Percentiles rank a stretch among this genome's conserved stretches.
Conservation (phyloP, 164 flowering plant species). For the Paratinospora sagittata region DNA sequence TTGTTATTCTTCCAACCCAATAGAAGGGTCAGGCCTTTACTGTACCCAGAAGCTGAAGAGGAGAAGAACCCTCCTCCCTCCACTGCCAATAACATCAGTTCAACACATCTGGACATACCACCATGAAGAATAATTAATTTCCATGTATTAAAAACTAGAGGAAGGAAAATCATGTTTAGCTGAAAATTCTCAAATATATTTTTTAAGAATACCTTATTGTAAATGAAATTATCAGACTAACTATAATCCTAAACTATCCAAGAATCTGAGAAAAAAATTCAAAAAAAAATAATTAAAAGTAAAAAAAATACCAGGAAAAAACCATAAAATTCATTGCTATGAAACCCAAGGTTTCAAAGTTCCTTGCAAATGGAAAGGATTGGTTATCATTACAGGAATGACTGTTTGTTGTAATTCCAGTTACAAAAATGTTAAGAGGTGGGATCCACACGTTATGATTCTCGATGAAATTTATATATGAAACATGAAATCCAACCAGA, state of each 20-base stretch:
- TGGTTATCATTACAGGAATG: not conserved
- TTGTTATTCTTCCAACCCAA: conserved; percentile 61
- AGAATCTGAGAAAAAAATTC: not conserved
- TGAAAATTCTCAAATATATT: no score
- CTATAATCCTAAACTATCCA: not conserved
- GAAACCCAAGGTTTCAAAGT: not conserved
- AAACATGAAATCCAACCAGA: not conserved
- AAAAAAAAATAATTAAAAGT: not conserved
- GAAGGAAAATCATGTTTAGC: no score
- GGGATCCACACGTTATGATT: not conserved
- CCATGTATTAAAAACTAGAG: not conserved
- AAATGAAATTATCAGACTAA: not conserved
- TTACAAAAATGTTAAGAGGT: not conserved
- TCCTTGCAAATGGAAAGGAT: not conserved
- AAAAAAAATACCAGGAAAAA: not conserved
- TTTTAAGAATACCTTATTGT: not conserved
- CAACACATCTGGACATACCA: conserved; percentile 70
- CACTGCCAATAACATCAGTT: conserved; percentile 92
- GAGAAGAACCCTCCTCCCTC: conserved; percentile 99
- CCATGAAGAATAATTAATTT: conserved; percentile 14
- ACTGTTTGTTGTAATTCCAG: not conserved
- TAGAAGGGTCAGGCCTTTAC: conserved; percentile 58
- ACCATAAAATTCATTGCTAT: not conserved
- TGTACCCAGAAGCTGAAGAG: conserved; percentile 89
- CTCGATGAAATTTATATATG: not conserved